Evolutionary conservation across 108 stramenopile species (phyloP).

Genomic region (Nannochloropsis salina): DNA sequence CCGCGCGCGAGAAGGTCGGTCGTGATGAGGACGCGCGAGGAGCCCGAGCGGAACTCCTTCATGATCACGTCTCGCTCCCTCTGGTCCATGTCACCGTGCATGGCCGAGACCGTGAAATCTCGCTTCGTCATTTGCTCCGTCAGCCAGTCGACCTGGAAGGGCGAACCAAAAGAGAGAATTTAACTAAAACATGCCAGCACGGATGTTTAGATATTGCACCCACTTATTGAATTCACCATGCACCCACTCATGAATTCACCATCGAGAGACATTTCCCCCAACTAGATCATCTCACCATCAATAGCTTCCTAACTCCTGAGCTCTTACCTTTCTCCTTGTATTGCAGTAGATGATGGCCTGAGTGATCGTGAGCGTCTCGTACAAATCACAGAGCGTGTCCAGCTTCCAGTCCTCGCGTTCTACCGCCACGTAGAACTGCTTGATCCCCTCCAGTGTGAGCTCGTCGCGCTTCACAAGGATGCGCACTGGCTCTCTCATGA

Average conservation of each 20-base stretch:
- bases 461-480: conserved; percentile 99
- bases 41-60: conserved; percentile 99
- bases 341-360: conserved; percentile 99
- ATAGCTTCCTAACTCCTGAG: neutral
- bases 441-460: conserved; percentile 99
- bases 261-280: too few relatives aligned
- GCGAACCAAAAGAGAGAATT: neutral
- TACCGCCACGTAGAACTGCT: conserved; percentile 99
- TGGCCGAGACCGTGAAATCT: conserved; percentile 98
- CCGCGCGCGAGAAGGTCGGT: conserved; percentile 79
- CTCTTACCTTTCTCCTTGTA: conserved; percentile 85
- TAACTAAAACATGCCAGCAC: conserved; percentile 23
- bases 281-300: too few relatives aligned
- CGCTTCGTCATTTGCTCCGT: conserved; percentile 75
- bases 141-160: conserved; percentile 77
- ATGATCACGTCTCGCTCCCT: conserved; percentile 98
- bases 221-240: too few relatives aligned
- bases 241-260: too few relatives aligned
- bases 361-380: conserved; percentile 98
- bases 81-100: conserved; percentile 99
- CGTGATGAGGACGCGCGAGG: conserved; percentile 98
- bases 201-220: neutral
- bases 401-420: conserved; percentile 99
- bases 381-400: conserved; percentile 97
- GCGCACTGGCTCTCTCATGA: conserved; percentile 98